Evolutionary conservation across 805 yeast species (phyloP).

Genomic region (Candida morakotiae): DNA sequence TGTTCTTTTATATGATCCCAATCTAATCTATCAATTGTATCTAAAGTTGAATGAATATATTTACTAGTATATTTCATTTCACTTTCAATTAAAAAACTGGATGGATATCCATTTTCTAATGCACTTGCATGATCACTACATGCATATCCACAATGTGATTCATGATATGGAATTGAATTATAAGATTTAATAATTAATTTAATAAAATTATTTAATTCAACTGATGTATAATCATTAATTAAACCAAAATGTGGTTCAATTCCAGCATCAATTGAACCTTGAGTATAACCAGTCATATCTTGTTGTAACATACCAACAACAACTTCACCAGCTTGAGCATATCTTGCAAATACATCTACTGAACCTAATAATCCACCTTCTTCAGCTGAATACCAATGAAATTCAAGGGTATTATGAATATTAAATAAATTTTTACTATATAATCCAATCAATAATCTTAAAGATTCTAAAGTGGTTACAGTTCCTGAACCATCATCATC

Average conservation of each 20-base stretch:
- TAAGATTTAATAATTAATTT: slow-evolving; percentile 59
- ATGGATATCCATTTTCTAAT: slow-evolving; percentile 75
- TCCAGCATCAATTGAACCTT: slow-evolving; percentile 45
- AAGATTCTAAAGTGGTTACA: slow-evolving; percentile 69
- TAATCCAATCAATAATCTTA: slow-evolving; percentile 52
- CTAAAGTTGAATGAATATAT: slow-evolving; percentile 72
- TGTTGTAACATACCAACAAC: slow-evolving; percentile 88
- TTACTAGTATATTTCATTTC: slow-evolving; percentile 61
- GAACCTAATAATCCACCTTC: slow-evolving; percentile 91
- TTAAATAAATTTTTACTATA: slow-evolving; percentile 31
- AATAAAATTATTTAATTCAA: slow-evolving; percentile 53
- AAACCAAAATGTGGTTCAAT: slow-evolving; percentile 73
- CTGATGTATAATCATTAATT: slow-evolving; percentile 64
- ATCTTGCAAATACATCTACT: slow-evolving; percentile 63
- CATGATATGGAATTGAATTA: slow-evolving; percentile 64
- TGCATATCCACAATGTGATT: slow-evolving; percentile 83
- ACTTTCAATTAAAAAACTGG: slow-evolving; percentile 78
- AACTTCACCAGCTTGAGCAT: slow-evolving; percentile 38
- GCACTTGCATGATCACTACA: slow-evolving; percentile 95
- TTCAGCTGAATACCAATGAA: slow-evolving; percentile 94
- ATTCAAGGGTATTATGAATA: slow-evolving; percentile 76
- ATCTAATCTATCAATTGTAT: slow-evolving; percentile 77
- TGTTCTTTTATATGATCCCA: slow-evolving; percentile 79
- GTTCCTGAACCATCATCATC: slow-evolving; percentile 94
- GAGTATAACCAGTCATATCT: slow-evolving; percentile 87